These are phyloP conservation scores for Fusarium dlaminii DNA, from an alignment of 2,329 filamentous ascomycete genomes.

Conservation along the genomic window DNA sequence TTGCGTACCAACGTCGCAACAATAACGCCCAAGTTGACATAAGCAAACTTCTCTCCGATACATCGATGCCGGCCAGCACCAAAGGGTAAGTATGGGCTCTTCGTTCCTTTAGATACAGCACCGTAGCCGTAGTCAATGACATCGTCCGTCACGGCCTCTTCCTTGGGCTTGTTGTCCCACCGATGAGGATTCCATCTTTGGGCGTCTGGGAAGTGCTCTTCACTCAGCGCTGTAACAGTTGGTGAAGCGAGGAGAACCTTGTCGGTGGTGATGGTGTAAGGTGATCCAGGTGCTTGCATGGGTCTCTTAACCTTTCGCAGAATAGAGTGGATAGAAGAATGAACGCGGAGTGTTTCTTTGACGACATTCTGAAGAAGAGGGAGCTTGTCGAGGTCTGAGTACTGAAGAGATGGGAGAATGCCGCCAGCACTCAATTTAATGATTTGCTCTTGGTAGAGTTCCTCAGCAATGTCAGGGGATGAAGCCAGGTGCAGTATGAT, in stretches of 20 bases:
- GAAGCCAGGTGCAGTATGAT: conserved; percentile 78
- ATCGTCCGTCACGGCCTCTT: conserved; percentile 28
- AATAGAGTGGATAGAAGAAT: conserved; percentile 77
- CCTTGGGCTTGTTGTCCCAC: conserved; percentile 35
- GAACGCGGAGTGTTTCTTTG: conserved; percentile 76
- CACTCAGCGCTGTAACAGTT: conserved; percentile 55
- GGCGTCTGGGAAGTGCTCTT: conserved; percentile 65
- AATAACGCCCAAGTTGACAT: conserved; percentile 74
- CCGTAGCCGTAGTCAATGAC: conserved; percentile 46
- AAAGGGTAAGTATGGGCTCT: conserved; percentile 68
- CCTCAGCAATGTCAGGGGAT: conserved; percentile 73
- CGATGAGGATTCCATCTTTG: conserved; percentile 45
- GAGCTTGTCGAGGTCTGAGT: conserved; percentile 68
- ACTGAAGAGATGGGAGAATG: conserved; percentile 64
- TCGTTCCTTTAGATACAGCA: conserved; percentile 45
- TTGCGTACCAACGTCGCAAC: conserved; percentile 69
- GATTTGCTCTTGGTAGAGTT: conserved; percentile 75
- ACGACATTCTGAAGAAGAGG: conserved; percentile 71
- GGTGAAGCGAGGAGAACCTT: conserved; percentile 56
- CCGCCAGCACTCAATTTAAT: conserved; percentile 58
- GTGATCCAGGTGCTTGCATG: conserved; percentile 65
- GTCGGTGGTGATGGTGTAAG: conserved; percentile 66
- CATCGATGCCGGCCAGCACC: conserved; percentile 78
- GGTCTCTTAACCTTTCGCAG: conserved; percentile 77
- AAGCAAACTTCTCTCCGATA: conserved; percentile 81